phyloP scores from a whole-genome alignment of 495 filamentous ascomycete genomes.

The Tuber indicum region DNA sequence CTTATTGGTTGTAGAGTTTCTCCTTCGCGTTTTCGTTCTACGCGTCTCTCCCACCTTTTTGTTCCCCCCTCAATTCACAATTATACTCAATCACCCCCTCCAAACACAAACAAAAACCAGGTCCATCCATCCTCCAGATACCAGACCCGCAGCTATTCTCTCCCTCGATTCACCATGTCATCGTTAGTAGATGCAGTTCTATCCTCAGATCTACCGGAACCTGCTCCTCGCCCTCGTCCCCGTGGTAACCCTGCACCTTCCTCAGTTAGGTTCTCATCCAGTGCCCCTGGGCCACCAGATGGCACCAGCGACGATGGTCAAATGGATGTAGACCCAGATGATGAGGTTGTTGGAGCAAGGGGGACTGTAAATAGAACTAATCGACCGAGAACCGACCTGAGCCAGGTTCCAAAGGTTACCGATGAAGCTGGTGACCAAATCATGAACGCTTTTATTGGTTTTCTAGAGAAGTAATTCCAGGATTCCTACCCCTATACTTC shows the following conservation, averaged over 20 bases:
- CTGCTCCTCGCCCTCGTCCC: conserved; percentile 28
- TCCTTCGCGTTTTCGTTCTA: conserved; percentile 29
- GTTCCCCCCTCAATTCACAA: background rate
- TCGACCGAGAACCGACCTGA: conserved; percentile 35
- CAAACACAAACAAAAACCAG: conserved; percentile 2
- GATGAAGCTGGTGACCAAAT: conserved; percentile 82
- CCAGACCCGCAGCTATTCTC: conserved; percentile 2
- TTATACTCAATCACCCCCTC: conserved; percentile 7
- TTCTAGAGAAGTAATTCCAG: conserved; percentile 67
- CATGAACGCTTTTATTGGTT: conserved; percentile 75
- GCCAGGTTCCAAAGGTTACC: conserved; percentile 71
- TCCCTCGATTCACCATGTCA: conserved; percentile 31
- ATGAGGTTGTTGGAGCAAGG: conserved; percentile 38
- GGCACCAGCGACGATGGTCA: conserved; percentile 35
- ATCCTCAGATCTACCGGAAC: conserved; percentile 37
- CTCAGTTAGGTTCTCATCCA: conserved; percentile 25
- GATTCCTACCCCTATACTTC: background rate
- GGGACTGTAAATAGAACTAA: conserved; percentile 29
- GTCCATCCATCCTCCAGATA: background rate
- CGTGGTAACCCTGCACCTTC: conserved; percentile 28
- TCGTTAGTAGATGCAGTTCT: conserved; percentile 40
- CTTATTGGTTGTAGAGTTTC: conserved; percentile 16
- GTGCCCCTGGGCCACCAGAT: conserved; percentile 26
- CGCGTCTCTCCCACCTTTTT: conserved; percentile 27
- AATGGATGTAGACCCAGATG: conserved; percentile 41